A percentile compares a stretch with the other conserved stretches of the same genome.
phyloP scores from a whole-genome alignment of 2,329 filamentous ascomycete genomes.

The Aspergillus sp. region DNA sequence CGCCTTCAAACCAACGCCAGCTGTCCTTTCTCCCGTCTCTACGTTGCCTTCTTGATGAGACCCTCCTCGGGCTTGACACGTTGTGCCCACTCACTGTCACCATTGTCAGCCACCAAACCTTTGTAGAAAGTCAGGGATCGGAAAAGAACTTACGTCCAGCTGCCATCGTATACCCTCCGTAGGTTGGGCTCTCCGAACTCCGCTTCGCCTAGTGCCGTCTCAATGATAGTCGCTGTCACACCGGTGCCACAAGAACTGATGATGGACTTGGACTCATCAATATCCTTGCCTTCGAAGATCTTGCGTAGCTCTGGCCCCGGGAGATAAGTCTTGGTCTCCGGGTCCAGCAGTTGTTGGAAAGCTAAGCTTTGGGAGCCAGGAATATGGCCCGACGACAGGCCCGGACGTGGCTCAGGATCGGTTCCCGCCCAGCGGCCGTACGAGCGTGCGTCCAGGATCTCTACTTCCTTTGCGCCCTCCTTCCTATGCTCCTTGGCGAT shows the following conservation, averaged over 20 bases:
- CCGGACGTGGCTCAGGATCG: conserved; percentile 82
- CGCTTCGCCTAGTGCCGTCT: conserved; percentile 80
- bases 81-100: conserved; percentile 52
- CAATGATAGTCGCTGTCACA: conserved; percentile 87
- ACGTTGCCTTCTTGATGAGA: conserved; percentile 45
- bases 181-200: conserved; percentile 68
- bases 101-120: conserved; percentile 7
- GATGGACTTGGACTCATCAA: conserved; percentile 78
- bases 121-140: background rate
- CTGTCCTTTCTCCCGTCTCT: background rate
- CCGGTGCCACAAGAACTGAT: conserved; percentile 90
- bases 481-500: conserved; percentile 75
- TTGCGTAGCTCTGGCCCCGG: conserved; percentile 70
- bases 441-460: conserved; percentile 85
- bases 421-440: conserved; percentile 77
- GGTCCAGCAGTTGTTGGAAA: conserved; percentile 76
- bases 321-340: conserved; percentile 77
- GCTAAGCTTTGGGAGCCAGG: conserved; percentile 84
- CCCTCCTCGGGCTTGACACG: conserved; percentile 49
- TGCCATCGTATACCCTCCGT: conserved; percentile 86
- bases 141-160: conserved; percentile 81
- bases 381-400: conserved; percentile 86
- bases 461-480: conserved; percentile 78
- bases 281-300: conserved; percentile 75
- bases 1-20: background rate